Conservation (phyloP, 495 filamentous ascomycete genomes). For the Astrothelium macrocarpum region DNA sequence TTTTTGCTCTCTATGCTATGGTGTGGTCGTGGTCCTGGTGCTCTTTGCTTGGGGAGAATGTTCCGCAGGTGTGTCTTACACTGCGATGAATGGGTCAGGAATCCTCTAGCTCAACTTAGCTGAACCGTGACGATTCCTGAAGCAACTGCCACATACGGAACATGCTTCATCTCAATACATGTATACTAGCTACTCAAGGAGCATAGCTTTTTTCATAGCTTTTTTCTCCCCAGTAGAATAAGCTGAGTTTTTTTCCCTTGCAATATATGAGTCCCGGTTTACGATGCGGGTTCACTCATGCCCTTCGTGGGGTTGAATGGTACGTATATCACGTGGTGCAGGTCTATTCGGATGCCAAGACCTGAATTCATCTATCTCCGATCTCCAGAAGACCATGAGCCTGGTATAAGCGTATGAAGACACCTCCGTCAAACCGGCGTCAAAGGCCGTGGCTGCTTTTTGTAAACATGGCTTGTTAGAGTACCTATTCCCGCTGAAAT, state of each 20-base stretch:
- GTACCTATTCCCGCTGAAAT: conserved; percentile 69
- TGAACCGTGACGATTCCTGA: neutral
- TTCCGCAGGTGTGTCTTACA: neutral
- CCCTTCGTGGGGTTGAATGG: no score
- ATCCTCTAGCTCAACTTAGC: neutral
- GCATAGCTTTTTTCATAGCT: conserved; percentile 1
- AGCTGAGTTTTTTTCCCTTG: neutral
- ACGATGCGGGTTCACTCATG: no score
- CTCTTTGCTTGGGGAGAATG: conserved; percentile 1
- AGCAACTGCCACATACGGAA: neutral
- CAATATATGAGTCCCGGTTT: neutral
- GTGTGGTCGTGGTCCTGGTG: conserved; percentile 3
- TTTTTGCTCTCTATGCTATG: conserved; percentile 2
- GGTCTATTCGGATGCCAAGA: neutral
- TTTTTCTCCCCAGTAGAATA: neutral
- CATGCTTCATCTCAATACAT: neutral
- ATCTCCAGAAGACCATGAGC: no score
- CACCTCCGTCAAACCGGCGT: neutral
- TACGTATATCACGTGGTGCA: neutral
- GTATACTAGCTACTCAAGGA: conserved; percentile 2
- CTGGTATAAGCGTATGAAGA: no score
- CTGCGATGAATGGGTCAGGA: conserved; percentile 1
- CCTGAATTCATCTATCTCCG: neutral
- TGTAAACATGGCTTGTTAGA: neutral
- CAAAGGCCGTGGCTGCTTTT: neutral